phyloP scores from a whole-genome alignment of 176 grass and related monocot genomes.

The Musa acuminata region DNA sequence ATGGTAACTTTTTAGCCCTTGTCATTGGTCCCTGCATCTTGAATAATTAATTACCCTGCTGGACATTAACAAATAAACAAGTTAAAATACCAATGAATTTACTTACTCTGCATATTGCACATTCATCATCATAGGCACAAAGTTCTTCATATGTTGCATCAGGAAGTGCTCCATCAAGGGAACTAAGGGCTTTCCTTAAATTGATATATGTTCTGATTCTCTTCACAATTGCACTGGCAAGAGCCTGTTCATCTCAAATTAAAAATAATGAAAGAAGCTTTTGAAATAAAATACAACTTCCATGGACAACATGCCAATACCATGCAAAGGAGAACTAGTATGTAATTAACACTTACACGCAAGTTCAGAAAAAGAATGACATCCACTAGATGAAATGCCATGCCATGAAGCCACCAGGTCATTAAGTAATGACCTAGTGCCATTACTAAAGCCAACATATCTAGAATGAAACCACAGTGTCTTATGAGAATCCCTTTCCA shows the following conservation, averaged over 20 bases:
- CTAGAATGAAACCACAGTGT: slow-evolving; percentile 78
- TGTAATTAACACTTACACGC: slow-evolving; percentile 50
- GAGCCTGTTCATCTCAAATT: too few relatives aligned
- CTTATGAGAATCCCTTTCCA: slow-evolving; percentile 73
- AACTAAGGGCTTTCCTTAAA: too few relatives aligned
- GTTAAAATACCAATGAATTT: slow-evolving; percentile 19
- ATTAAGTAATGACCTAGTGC: slow-evolving; percentile 81
- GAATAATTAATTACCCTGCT: slow-evolving; percentile 19
- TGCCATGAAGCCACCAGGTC: slow-evolving; percentile 92
- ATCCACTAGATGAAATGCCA: slow-evolving; percentile 90
- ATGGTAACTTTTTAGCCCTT: slow-evolving; percentile 88
- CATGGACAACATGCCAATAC: slow-evolving; percentile 3
- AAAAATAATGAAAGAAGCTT: too few relatives aligned
- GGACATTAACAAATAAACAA: slow-evolving; percentile 1
- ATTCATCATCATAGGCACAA: slow-evolving; percentile 96
- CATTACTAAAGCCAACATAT: slow-evolving; percentile 63
- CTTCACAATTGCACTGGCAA: too few relatives aligned
- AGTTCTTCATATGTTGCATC: too few relatives aligned
- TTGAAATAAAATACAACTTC: too few relatives aligned
- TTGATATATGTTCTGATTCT: too few relatives aligned
- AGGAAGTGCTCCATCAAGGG: too few relatives aligned
- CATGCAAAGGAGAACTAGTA: slow-evolving; percentile 4
- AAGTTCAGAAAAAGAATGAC: slow-evolving; percentile 82
- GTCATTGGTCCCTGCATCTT: slow-evolving; percentile 78
- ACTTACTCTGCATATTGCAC: slow-evolving; percentile 92